These are phyloP conservation scores for Colletotrichum paranaense DNA, from an alignment of 2,329 filamentous ascomycete species.

Conservation along the genomic window DNA sequence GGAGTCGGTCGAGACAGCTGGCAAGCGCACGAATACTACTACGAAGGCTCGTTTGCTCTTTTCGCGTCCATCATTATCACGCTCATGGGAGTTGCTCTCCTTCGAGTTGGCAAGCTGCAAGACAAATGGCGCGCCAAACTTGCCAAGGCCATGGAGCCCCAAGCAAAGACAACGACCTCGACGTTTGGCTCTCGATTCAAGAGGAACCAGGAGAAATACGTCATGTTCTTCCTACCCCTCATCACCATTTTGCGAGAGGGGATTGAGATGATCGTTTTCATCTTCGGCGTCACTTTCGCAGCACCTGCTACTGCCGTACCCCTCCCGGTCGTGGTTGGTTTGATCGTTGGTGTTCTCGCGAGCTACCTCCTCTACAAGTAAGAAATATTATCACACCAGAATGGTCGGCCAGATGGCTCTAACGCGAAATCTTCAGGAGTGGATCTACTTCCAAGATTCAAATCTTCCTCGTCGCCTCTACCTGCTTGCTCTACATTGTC, in stretches of 20 bases:
- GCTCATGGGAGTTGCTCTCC: conserved; percentile 81
- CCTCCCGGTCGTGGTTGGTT: conserved; percentile 78
- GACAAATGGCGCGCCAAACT: conserved; percentile 91
- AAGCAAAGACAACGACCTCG: conserved; percentile 56
- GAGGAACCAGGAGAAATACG: conserved; percentile 78
- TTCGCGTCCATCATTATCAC: conserved; percentile 84
- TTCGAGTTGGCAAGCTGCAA: conserved; percentile 85
- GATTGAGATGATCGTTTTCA: conserved; percentile 86
- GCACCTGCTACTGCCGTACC: conserved; percentile 82
- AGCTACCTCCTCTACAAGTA: conserved; percentile 85
- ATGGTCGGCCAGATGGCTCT: too few relatives aligned
- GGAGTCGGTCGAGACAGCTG: conserved; percentile 74
- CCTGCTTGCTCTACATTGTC: conserved; percentile 86
- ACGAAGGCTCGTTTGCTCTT: conserved; percentile 84
- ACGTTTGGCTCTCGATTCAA: conserved; percentile 60
- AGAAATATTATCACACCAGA: conserved; percentile 42
- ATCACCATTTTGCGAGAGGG: conserved; percentile 89
- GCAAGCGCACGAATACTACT: conserved; percentile 77
- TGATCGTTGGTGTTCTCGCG: conserved; percentile 73
- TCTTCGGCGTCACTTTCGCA: conserved; percentile 84
- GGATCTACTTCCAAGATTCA: conserved; percentile 63
- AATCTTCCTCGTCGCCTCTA: conserved; percentile 83
- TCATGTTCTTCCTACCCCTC: conserved; percentile 88
- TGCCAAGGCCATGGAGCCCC: conserved; percentile 71
- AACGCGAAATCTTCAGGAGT: conserved; percentile 41